Evolutionary conservation across 306 rosid genomes (phyloP).

Genomic region (Trifolium pratense): DNA sequence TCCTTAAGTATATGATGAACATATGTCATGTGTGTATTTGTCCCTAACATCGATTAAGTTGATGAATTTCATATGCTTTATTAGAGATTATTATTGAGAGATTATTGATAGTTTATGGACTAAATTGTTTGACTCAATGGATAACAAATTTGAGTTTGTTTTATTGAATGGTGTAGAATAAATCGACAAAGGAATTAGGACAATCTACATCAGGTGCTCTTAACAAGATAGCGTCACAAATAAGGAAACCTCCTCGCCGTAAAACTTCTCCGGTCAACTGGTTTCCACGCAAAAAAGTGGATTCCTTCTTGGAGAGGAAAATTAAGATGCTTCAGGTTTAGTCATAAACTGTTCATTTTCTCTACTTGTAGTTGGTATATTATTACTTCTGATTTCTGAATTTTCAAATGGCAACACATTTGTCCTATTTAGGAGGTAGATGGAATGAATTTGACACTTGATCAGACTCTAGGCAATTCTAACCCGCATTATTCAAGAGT

Average conservation of each 20-base stretch:
- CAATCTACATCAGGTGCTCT: constrained; percentile 61
- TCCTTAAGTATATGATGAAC: too few species aligned
- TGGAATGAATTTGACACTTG: constrained; percentile 86
- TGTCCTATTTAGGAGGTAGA: constrained; percentile 65
- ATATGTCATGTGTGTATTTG: too few species aligned
- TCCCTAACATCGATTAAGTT: too few species aligned
- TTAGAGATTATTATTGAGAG: not conserved
- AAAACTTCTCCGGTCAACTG: constrained; percentile 85
- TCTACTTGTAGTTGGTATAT: constrained; percentile 6
- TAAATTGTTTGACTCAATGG: constrained; percentile 3
- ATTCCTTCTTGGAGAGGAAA: constrained; percentile 86
- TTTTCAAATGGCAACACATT: constrained; percentile 13
- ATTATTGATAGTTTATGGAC: not conserved
- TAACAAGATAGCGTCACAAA: constrained; percentile 69
- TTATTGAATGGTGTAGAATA: constrained; percentile 59
- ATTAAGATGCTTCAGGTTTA: constrained; percentile 91
- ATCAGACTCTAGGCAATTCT: constrained; percentile 91
- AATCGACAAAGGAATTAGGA: constrained; percentile 55
- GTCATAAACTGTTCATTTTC: not conserved
- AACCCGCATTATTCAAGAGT: constrained; percentile 91
- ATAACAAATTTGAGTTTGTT: constrained; percentile 9
- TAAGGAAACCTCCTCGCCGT: constrained; percentile 79
- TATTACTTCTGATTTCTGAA: not conserved
- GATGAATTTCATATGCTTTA: too few species aligned
- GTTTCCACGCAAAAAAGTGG: constrained; percentile 88